These are phyloP conservation scores for Echinosophora koreensis DNA, from an alignment of 306 rosid genomes.

Conservation along the genomic window DNA sequence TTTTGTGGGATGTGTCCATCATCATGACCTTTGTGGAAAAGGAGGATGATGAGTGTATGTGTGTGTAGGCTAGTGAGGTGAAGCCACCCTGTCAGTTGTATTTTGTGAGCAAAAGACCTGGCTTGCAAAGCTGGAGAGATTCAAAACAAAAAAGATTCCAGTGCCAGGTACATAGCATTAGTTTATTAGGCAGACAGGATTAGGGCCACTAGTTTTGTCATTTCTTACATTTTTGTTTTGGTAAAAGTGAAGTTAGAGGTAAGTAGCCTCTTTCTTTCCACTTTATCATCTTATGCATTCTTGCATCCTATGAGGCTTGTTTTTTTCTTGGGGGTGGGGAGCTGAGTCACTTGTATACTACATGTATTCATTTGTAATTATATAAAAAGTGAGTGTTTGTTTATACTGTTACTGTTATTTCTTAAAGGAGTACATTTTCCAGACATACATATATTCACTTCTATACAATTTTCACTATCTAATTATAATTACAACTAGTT, in stretches of 20 bases:
- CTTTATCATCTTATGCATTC: slow-evolving; percentile 58
- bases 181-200: slow-evolving; percentile 65
- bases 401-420: slow-evolving; percentile 41
- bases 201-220: slow-evolving; percentile 62
- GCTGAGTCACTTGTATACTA: slow-evolving; percentile 77
- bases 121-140: slow-evolving; percentile 80
- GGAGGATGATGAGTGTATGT: slow-evolving; percentile 59
- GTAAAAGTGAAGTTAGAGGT: slow-evolving; percentile 61
- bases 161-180: slow-evolving; percentile 75
- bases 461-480: neutral
- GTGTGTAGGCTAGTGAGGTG: slow-evolving; percentile 64
- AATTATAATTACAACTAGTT: neutral
- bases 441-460: neutral
- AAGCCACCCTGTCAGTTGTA: slow-evolving; percentile 68
- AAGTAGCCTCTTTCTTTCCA: slow-evolving; percentile 59
- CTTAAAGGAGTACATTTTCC: neutral
- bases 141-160: slow-evolving; percentile 63
- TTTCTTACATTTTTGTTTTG: slow-evolving; percentile 38
- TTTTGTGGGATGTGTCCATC: slow-evolving; percentile 71
- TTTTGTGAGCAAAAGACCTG: slow-evolving; percentile 62
- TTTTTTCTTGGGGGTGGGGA: slow-evolving; percentile 56
- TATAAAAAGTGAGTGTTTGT: slow-evolving; percentile 74
- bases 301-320: slow-evolving; percentile 73
- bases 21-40: slow-evolving; percentile 61
- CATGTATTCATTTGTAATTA: slow-evolving; percentile 78